Percentiles rank a stretch among this genome's conserved stretches.
phyloP scores from a whole-genome alignment of 495 filamentous ascomycete species.

The Glonium stellatum region DNA sequence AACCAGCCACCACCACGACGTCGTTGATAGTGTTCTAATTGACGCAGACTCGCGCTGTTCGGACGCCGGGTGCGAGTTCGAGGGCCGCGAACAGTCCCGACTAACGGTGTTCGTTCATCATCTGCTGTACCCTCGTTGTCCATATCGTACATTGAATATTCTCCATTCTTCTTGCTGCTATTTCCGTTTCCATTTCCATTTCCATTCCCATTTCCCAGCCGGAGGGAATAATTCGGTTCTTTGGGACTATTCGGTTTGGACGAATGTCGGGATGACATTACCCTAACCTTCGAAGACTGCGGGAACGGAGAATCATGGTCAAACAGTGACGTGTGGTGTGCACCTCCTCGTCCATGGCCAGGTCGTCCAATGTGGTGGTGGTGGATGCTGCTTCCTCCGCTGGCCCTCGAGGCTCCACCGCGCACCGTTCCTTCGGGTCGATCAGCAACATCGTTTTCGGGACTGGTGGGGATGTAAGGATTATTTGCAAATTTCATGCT shows the following conservation, averaged over 20 bases:
- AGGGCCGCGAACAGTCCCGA: slow-evolving; percentile 56
- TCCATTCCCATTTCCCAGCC: slow-evolving; percentile 19
- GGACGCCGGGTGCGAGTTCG: slow-evolving; percentile 57
- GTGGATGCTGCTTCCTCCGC: slow-evolving; percentile 44
- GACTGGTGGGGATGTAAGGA: slow-evolving; percentile 54
- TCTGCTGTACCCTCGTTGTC: slow-evolving; percentile 69
- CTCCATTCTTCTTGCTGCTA: slow-evolving; percentile 40
- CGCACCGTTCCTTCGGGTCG: slow-evolving; percentile 24
- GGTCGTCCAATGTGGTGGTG: slow-evolving; percentile 73
- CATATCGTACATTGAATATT: slow-evolving; percentile 57
- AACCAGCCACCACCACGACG: slow-evolving; percentile 43
- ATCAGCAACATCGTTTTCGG: slow-evolving; percentile 42
- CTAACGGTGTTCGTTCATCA: slow-evolving; percentile 82
- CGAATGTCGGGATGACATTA: slow-evolving; percentile 47
- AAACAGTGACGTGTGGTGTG: slow-evolving; percentile 60
- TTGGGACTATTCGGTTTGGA: slow-evolving; percentile 49
- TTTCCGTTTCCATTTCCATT: slow-evolving; percentile 35
- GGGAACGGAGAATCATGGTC: slow-evolving; percentile 68
- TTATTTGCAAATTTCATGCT: slow-evolving; percentile 99
- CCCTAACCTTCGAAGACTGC: slow-evolving; percentile 14
- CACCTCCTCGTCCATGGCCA: slow-evolving; percentile 54
- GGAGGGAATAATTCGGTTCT: slow-evolving; percentile 20
- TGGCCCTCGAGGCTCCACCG: slow-evolving; percentile 42
- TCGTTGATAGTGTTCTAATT: slow-evolving; percentile 62
- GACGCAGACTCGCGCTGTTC: slow-evolving; percentile 55